Base-by-base conservation (phyloP, 805 yeast genomes). In the Barnettozyma botsteinii region DNA sequence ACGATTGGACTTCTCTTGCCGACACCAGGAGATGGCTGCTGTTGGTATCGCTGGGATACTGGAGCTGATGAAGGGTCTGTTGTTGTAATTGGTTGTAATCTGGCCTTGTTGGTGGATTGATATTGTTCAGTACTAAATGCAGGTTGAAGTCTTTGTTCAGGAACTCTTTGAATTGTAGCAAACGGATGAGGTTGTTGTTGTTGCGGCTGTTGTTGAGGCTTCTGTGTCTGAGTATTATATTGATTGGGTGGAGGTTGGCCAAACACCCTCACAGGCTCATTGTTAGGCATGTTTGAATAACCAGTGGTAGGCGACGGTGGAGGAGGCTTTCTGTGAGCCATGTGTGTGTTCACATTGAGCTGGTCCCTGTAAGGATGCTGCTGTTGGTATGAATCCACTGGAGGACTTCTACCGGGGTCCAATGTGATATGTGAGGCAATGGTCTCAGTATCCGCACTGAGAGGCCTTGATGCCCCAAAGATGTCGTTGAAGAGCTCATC, bases 1-100 rank as follows among this genome's bases (percentile, higher is more conserved):
- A 66, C 43, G 12, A 59, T 59, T 1, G 71, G 71, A 30, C 65
- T 57, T 47, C 60, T 56, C 15, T 47, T 45, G 9, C 46, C 25
- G 15, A 41, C 27, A 10, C 50, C 29, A 37, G 48, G 45, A 14
- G 52, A 39, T 28, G 38, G 47, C 30, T 48, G 52, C 31, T 43
- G 48, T 32, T 48, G 52, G 35, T 49, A 49, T 37, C 52, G 32
- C 31, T 43, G 53, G 4, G 53, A 38, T 6, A 37, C 33, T 7
- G 50, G 51, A 3, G 46, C 48, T 28, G 42, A 38, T 6, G 41
- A 20, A 4, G 46, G 46, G 29, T 43, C 47, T 4, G 47, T 43
- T 1, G 53, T 48, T 13, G 46, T 35, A 13, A 49, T 47, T 7
- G 51, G 53, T 23, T 48, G 51, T 11, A 48, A 32, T 13, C 48